Base-by-base conservation (phyloP, 768 basidiomycete genomes). In the Erythrobasidium yunnanense region DNA sequence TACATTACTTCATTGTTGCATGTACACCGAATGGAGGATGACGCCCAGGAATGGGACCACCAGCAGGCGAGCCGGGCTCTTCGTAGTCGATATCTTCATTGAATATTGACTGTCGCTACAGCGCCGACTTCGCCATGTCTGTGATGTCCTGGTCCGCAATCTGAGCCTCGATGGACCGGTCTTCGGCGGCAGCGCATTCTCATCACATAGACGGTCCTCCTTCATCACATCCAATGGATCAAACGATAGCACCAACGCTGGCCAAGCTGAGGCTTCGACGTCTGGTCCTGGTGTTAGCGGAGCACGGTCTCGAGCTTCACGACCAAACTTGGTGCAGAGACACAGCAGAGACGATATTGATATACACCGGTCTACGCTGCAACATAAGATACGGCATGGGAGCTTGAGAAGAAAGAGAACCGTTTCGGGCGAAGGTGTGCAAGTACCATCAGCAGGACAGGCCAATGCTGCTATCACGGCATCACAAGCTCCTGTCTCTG, bases 281-380 rank as follows among this genome's bases (percentile, higher is more conserved):
- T n/a, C n/a, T n/a, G n/a, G n/a, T n/a, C n/a, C n/a, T n/a, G n/a
- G n/a, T n/a, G n/a, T n/a, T n/a, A n/a, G n/a, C n/a, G n/a, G n/a
- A n/a, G n/a, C 33, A 55, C 7, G 54, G 4, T 30, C 29, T 34
- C 15, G 17, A n/a, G 15, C 51, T 52, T 23, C 20, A 13, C 34
- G 54, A 34, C 54, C 54, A 32, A 11, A 13, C 20, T 20, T 33
- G n/a, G n/a, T n/a, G n/a, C n/a, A n/a, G n/a, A n/a, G n/a, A n/a
- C n/a, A n/a, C n/a, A 63, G 60, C 60, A 63, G 32, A 34, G 60
- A 63, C 60, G 60, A 63, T 25, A 46, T 63, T n/a, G 60, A 63
- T 49, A 29, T 63, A 29, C 47, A 63, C 23, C 46, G 32, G 7
- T 38, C 47, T 2, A 15, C 56, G 4, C 47, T 63, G 30, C 47